Conservation (phyloP, 768 basidiomycete genomes). For the Russula sp. region DNA sequence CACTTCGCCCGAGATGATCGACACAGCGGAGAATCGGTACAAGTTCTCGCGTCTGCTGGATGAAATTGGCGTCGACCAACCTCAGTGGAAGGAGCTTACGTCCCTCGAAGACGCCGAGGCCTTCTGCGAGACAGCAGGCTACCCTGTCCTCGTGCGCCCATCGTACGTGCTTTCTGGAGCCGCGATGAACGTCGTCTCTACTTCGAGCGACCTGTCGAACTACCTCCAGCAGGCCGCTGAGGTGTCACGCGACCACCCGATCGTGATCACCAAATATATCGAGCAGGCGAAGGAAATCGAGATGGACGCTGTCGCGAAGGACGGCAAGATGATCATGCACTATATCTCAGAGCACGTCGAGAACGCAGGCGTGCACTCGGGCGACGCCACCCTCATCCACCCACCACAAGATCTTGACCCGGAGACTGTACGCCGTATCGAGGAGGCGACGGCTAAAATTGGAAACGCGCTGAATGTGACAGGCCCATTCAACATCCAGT, state of each 20-base stretch:
- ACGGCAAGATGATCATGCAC: conserved; percentile 98
- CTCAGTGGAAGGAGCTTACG: conserved; percentile 94
- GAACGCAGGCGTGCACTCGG: conserved; percentile 98
- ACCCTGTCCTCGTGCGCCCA: conserved; percentile 93
- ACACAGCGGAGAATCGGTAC: conserved; percentile 98
- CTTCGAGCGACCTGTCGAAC: conserved; percentile 82
- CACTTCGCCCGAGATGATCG: conserved; percentile 99
- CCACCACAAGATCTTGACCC: conserved; percentile 98
- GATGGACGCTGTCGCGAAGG: conserved; percentile 98
- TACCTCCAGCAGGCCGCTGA: conserved; percentile 95
- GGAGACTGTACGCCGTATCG: conserved; percentile 92
- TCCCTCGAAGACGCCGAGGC: conserved; percentile 80
- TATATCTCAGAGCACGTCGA: conserved; percentile 99
- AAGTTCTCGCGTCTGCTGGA: conserved; percentile 98
- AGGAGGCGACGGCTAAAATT: conserved; percentile 96
- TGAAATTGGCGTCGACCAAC: conserved; percentile 98
- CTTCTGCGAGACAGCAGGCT: conserved; percentile 93
- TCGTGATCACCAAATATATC: conserved; percentile 98
- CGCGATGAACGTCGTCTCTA: conserved; percentile 99
- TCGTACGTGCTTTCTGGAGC: conserved; percentile 99
- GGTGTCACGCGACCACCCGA: conserved; percentile 93
- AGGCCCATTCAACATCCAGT: conserved; percentile 99
- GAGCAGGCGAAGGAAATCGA: conserved; percentile 99
- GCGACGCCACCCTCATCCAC: conserved; percentile 96
- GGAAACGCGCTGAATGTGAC: conserved; percentile 97